A percentile compares a stretch with the other conserved stretches of the same genome.
These are phyloP conservation scores for Zostera marina DNA, from an alignment of 116 monocot species.

Conservation along the genomic window DNA sequence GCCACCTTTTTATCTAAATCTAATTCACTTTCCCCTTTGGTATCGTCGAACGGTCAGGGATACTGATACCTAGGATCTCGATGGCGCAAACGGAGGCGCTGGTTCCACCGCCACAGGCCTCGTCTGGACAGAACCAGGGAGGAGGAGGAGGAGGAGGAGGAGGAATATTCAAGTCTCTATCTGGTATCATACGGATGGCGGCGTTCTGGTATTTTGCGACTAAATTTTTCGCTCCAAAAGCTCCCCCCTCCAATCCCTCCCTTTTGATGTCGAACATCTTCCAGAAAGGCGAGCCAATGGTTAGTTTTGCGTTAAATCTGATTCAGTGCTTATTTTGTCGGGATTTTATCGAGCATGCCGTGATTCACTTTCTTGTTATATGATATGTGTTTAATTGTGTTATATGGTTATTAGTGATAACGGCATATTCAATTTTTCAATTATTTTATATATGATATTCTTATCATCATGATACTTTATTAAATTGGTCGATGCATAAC, in stretches of 20 bases:
- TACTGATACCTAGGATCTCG: not conserved
- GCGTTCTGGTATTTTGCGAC: conserved; percentile 91
- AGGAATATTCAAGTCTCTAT: conserved; percentile 45
- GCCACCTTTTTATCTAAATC: too few relatives aligned
- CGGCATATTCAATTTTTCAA: too few relatives aligned
- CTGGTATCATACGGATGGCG: conserved; percentile 81
- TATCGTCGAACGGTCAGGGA: not conserved
- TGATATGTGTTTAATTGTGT: not conserved
- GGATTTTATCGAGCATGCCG: not conserved
- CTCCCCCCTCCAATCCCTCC: conserved; percentile 49
- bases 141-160: conserved; percentile 3
- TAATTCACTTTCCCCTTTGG: not conserved
- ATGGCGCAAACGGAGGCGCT: conserved; percentile 3
- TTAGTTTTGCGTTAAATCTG: conserved; percentile 12
- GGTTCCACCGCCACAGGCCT: conserved; percentile 8
- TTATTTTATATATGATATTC: too few relatives aligned
- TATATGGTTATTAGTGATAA: not conserved
- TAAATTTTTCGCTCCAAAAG: conserved; percentile 90
- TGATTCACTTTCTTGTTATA: not conserved
- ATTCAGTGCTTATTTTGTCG: not conserved
- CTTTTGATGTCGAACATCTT: conserved; percentile 71
- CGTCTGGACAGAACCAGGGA: conserved; percentile 13
- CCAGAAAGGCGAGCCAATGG: conserved; percentile 78
- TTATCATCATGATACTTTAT: too few relatives aligned
- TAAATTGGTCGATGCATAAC: too few relatives aligned